Conservation (phyloP, 176 grass and related monocot genomes). For the Musa itinerans region DNA sequence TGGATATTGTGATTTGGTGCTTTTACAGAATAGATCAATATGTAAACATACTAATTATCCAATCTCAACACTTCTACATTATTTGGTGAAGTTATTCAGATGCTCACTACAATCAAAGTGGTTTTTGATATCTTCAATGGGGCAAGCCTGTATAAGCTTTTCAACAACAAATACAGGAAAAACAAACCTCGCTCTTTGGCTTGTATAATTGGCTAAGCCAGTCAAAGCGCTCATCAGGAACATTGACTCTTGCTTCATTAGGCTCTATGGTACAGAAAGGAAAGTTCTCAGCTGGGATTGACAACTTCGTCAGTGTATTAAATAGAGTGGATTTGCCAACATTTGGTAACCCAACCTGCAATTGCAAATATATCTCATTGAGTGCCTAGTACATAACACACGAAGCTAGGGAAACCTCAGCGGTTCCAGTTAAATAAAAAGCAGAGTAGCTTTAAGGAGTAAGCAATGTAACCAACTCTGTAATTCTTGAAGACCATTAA, state of each 20-base stretch:
- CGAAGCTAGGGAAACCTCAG: neutral
- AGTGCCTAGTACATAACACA: too few relatives aligned
- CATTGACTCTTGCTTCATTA: slow-evolving; percentile 79
- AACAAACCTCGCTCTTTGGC: slow-evolving; percentile 91
- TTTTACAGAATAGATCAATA: neutral
- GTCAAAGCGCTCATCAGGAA: slow-evolving; percentile 92
- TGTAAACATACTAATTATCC: neutral
- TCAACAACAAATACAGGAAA: slow-evolving; percentile 5
- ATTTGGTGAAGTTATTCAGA: neutral
- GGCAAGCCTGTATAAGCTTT: neutral
- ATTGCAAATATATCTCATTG: slow-evolving; percentile 1
- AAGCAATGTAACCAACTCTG: neutral
- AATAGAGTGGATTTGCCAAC: slow-evolving; percentile 98
- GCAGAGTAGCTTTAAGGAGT: neutral
- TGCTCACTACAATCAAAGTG: neutral
- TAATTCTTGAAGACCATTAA: neutral
- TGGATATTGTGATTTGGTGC: neutral
- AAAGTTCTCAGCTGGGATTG: slow-evolving; percentile 96
- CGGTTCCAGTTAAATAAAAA: neutral
- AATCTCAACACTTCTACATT: neutral
- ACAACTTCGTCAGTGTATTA: slow-evolving; percentile 87
- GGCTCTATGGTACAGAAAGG: slow-evolving; percentile 97
- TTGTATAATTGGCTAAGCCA: slow-evolving; percentile 90
- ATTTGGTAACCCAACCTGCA: slow-evolving; percentile 96
- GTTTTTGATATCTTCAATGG: neutral